Base-by-base conservation (phyloP, 2,329 filamentous ascomycete species). In the Lasiodiplodia gonubiensis region DNA sequence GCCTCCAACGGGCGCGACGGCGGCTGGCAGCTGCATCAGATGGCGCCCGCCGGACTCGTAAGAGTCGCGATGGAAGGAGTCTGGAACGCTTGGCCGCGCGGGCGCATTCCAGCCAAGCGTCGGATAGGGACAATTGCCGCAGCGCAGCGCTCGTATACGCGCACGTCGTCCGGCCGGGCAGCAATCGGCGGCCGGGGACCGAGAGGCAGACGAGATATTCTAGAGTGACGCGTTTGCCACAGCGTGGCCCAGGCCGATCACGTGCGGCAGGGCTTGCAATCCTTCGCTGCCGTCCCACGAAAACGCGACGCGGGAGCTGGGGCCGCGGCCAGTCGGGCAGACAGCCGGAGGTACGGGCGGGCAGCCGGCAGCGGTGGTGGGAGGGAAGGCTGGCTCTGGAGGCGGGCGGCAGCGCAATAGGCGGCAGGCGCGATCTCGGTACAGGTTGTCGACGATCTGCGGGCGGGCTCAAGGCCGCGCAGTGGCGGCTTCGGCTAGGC, bases 1-100 rank as follows among this genome's bases (percentile, higher is more conserved):
- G 57, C 23, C 25, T 48, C 27, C 57, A 61, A 61, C 57, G 57
- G 54, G 55, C 37, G 54, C 39, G 35, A 57, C 16, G 35, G 52
- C 52, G 52, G 18, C 16, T 57, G 39, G 21, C 53, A 25, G 53
- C 33, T 23, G 35, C 21, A 42, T 33, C 30, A 33, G 30, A 33
- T 33, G 30, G 30, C 30, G 30, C 30, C 30, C 39, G 39, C 39
- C 39, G 55, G 37, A 37, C 23, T 61, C 57, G 57, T 49, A 42
- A 61, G 39, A 35, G 55, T 60, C 25, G 55, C 55, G 48, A 42
- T 61, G 57, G 57, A 61, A 61, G 57, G 25, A 61, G 57, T 61
- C 57, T 61, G 57, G 57, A 61, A 61, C 57, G 27, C 57, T 18
- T n/a, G 39, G 57, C 57, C 57, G 46, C 48, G 57, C 53, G 37